These are phyloP conservation scores for Cordyceps cateniannulata DNA, from an alignment of 2,329 filamentous ascomycete genomes.

Conservation along the genomic window DNA sequence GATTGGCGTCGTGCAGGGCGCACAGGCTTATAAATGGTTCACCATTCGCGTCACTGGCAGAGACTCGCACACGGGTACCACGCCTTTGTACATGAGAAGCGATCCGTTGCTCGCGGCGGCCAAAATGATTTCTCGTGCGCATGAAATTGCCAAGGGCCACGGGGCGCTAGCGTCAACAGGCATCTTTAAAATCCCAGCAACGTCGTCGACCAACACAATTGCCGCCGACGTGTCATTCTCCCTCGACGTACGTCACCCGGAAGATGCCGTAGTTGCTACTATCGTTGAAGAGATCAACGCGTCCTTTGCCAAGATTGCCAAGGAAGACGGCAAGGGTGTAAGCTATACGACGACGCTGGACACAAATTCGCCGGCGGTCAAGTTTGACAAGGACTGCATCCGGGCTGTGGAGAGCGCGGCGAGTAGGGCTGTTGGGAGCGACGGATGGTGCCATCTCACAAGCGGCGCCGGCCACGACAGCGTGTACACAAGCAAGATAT, in stretches of 20 bases:
- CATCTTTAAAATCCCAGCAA: conserved; percentile 37
- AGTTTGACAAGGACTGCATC: conserved; percentile 62
- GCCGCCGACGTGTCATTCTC: conserved; percentile 60
- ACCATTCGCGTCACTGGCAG: conserved; percentile 24
- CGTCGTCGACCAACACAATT: conserved; percentile 65
- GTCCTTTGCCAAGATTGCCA: conserved; percentile 20
- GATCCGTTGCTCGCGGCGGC: conserved; percentile 29
- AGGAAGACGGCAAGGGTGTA: conserved; percentile 23
- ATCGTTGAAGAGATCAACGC: conserved; percentile 27
- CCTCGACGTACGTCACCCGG: conserved; percentile 56
- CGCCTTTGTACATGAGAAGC: conserved; percentile 25
- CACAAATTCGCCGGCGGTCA: conserved; percentile 51
- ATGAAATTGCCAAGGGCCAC: conserved; percentile 21
- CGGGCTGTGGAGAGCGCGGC: conserved; percentile 55
- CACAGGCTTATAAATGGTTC: conserved; percentile 28
- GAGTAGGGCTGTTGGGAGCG: conserved; percentile 42
- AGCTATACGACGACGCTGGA: conserved; percentile 55
- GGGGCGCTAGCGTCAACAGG: conserved; percentile 26
- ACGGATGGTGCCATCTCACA: conserved; percentile 28
- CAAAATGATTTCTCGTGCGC: conserved; percentile 27
- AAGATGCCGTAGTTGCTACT: conserved; percentile 45
- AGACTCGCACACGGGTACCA: conserved; percentile 26
- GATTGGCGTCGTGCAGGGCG: conserved; percentile 27
- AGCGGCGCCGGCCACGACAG: conserved; percentile 35
- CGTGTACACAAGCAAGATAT: conserved; percentile 26